Evolutionary conservation across 2,329 filamentous ascomycete genomes (phyloP).

Genomic region (Claviceps sp.): DNA sequence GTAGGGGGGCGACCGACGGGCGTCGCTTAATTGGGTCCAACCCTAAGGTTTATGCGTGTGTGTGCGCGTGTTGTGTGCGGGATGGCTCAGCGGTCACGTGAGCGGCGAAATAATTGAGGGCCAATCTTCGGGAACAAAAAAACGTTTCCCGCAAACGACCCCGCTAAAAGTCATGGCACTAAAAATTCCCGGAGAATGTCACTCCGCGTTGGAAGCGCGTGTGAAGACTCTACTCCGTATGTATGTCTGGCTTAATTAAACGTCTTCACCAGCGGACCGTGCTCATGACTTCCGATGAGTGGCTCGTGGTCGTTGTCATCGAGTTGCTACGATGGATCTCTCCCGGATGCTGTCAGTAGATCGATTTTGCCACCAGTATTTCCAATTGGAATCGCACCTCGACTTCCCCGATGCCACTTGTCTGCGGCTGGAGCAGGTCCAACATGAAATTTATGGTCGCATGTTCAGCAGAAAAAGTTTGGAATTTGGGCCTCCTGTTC

Average conservation of each 20-base stretch:
- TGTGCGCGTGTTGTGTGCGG: not conserved
- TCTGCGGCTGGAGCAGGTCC: constrained; percentile 47
- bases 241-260: too few relatives aligned
- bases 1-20: constrained; percentile 17
- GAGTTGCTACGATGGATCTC: not conserved
- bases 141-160: not conserved
- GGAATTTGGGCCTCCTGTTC: constrained; percentile 45
- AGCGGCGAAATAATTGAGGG: not conserved
- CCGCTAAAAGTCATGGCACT: not conserved
- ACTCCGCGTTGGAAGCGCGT: not conserved
- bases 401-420: constrained; percentile 46
- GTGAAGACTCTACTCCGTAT: too few relatives aligned
- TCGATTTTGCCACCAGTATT: constrained; percentile 60
- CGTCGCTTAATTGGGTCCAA: constrained; percentile 32
- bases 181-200: not conserved
- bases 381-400: constrained; percentile 57
- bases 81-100: not conserved
- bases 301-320: not conserved
- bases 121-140: not conserved
- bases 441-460: constrained; percentile 49
- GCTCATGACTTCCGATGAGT: not conserved
- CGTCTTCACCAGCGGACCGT: not conserved
- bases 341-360: constrained; percentile 14
- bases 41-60: constrained; percentile 23
- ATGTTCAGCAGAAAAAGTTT: constrained; percentile 50